A percentile compares a stretch with the other conserved stretches of the same genome.
phyloP scores from a whole-genome alignment of 805 yeast species.

The Teunomyces pallodes region DNA sequence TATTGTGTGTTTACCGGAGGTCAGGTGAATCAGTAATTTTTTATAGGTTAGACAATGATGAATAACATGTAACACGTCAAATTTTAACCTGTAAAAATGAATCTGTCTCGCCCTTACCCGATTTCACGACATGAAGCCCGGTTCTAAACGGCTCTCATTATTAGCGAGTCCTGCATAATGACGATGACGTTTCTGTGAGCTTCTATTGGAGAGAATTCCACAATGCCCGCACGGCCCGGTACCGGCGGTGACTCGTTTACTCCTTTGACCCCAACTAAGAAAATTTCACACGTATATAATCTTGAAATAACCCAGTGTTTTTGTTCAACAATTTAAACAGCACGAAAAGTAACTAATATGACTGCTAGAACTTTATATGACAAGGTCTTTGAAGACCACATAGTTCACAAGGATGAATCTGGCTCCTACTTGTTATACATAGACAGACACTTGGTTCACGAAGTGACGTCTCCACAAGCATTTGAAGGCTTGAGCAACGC shows the following conservation, averaged over 20 bases:
- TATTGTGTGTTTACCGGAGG: background rate
- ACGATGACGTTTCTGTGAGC: background rate
- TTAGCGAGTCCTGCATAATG: background rate
- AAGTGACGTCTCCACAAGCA: conserved; percentile 98
- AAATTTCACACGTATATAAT: background rate
- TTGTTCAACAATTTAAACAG: background rate
- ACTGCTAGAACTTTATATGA: conserved; percentile 70
- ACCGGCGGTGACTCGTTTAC: background rate
- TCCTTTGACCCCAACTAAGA: background rate
- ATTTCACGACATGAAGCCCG: background rate
- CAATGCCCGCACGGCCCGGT: background rate
- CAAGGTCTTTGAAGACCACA: conserved; percentile 92
- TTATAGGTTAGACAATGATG: no score
- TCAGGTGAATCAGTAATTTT: background rate
- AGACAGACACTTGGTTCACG: conserved; percentile 97
- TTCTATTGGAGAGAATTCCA: background rate
- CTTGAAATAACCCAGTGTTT: background rate
- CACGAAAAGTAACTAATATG: conserved; percentile 4
- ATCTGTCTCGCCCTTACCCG: no score
- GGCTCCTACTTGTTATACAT: conserved; percentile 87
- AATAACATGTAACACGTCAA: background rate
- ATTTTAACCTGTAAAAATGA: background rate
- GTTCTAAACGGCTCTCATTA: background rate
- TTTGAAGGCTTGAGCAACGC: conserved; percentile 93
- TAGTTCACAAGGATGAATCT: conserved; percentile 84